Conservation (phyloP, 305 asterid species). For the Plantago coronopus region DNA sequence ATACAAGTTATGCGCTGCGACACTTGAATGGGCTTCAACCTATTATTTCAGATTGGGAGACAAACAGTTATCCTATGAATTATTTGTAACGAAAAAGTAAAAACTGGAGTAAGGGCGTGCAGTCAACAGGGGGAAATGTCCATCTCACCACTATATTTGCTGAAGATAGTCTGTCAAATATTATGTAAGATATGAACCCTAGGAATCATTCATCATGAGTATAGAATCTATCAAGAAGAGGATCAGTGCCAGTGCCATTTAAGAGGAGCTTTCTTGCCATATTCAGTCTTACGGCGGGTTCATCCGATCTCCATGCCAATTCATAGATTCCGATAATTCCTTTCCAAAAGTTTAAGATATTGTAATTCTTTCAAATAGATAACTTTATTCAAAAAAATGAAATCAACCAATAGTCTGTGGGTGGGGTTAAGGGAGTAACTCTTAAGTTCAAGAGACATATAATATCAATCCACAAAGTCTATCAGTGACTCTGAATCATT, state of each 20-base stretch:
- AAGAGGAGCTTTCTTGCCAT: background rate
- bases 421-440: background rate
- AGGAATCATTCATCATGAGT: background rate
- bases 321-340: background rate
- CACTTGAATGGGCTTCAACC: conserved; percentile 92
- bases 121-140: background rate
- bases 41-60: conserved; percentile 27
- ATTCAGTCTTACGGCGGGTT: background rate
- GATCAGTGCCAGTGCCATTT: conserved; percentile 1
- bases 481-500: conserved; percentile 6
- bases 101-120: background rate
- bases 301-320: background rate
- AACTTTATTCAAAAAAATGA: too few relatives aligned
- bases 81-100: background rate
- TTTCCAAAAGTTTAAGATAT: background rate
- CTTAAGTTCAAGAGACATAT: background rate
- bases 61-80: conserved; percentile 10
- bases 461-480: conserved; percentile 4
- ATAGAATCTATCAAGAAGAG: background rate
- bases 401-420: too few relatives aligned
- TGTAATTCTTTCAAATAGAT: too few relatives aligned
- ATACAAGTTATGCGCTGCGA: conserved; percentile 65
- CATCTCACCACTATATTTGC: background rate
- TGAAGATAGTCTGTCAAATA: too few relatives aligned
- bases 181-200: too few relatives aligned